Conservation (phyloP, 345 rosid genomes). For the Firmiana major region DNA sequence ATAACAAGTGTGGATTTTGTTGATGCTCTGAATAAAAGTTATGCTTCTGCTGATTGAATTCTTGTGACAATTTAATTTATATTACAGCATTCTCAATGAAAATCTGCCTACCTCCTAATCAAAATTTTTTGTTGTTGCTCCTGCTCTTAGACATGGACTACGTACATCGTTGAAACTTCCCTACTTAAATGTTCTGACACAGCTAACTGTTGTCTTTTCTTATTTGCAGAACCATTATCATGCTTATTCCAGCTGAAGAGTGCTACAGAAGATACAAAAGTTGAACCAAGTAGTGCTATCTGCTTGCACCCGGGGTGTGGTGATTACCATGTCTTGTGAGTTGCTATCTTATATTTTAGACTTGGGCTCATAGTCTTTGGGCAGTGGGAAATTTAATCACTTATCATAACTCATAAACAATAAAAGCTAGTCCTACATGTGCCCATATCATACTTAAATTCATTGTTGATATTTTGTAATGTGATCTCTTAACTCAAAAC, state of each 20-base stretch:
- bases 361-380: neutral
- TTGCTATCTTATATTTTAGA: slow-evolving; percentile 11
- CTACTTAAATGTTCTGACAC: neutral
- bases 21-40: neutral
- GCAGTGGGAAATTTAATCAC: neutral
- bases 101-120: too few species aligned
- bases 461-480: neutral
- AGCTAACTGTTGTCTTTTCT: neutral
- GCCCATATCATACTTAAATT: neutral
- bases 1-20: neutral
- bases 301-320: slow-evolving; percentile 87
- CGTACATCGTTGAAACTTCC: neutral
- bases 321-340: slow-evolving; percentile 90
- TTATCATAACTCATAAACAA: neutral
- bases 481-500: slow-evolving; percentile 11
- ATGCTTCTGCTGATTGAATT: neutral
- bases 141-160: too few species aligned
- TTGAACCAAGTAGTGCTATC: slow-evolving; percentile 50
- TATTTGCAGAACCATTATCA: slow-evolving; percentile 57
- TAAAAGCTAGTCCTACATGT: neutral
- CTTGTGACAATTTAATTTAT: neutral
- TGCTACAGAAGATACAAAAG: slow-evolving; percentile 54
- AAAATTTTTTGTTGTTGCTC: too few species aligned
- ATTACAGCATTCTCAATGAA: neutral
- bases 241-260: slow-evolving; percentile 86